phyloP scores from a whole-genome alignment of 768 basidiomycete genomes.

The Lentinula sp. region DNA sequence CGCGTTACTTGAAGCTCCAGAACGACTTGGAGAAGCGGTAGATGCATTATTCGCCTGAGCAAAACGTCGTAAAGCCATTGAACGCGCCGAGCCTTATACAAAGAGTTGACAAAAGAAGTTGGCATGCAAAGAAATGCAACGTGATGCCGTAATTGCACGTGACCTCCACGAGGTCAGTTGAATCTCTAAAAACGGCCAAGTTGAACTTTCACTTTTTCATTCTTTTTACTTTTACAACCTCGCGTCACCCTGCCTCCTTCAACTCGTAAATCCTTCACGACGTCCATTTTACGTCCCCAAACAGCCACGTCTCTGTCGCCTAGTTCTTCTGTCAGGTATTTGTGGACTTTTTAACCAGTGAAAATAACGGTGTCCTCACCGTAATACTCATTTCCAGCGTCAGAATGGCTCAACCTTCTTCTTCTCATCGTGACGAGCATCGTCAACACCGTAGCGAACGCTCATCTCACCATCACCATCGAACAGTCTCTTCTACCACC shows the following conservation, averaged over 20 bases:
- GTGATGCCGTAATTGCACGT: constrained; percentile 8
- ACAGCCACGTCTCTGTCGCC: constrained; percentile 77
- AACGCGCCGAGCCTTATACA: neutral
- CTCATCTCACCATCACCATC: constrained; percentile 68
- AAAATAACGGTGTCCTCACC: neutral
- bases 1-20: constrained; percentile 8
- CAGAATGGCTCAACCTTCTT: constrained; percentile 86
- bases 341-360: neutral
- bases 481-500: constrained; percentile 87
- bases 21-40: constrained; percentile 32
- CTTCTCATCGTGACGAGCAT: constrained; percentile 70
- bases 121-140: neutral
- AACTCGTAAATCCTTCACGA: constrained; percentile 27
- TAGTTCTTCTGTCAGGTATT: constrained; percentile 45
- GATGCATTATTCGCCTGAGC: constrained; percentile 4
- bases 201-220: constrained; percentile 19
- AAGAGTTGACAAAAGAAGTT: neutral
- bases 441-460: constrained; percentile 53
- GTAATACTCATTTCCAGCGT: constrained; percentile 31
- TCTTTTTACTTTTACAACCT: constrained; percentile 13
- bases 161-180: constrained; percentile 31
- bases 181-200: constrained; percentile 36
- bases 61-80: constrained; percentile 5
- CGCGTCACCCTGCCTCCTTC: constrained; percentile 11
- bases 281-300: constrained; percentile 58